Evolutionary conservation across 2,329 filamentous ascomycete species (phyloP).

Genomic region (Cladosporium sp.): DNA sequence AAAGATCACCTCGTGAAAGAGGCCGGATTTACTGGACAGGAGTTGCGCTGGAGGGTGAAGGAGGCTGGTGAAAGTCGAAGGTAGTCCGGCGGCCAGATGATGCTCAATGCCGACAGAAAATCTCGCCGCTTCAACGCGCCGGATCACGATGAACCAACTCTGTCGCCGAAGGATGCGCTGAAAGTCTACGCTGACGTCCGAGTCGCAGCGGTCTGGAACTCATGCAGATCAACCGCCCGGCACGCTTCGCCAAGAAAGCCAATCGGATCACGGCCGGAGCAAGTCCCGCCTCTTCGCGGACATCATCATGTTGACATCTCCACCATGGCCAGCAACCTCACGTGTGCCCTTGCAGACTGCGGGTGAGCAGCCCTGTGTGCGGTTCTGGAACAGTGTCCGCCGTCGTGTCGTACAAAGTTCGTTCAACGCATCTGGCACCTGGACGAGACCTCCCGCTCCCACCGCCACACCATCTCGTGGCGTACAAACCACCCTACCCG

Average conservation of each 20-base stretch:
- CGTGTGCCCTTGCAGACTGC: not conserved
- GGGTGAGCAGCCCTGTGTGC: not conserved
- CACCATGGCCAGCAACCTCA: not conserved
- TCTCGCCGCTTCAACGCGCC: not conserved
- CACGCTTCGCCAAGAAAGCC: not conserved
- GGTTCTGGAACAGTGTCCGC: not conserved
- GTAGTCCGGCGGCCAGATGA: not conserved
- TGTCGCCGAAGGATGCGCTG: not conserved
- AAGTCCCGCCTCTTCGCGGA: not conserved
- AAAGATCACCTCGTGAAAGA: too few species aligned
- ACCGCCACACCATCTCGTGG: not conserved
- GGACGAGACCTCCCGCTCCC: not conserved
- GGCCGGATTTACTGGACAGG: too few species aligned
- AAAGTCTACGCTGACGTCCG: not conserved
- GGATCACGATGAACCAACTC: too few species aligned
- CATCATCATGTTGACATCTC: not conserved
- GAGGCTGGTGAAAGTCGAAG: not conserved
- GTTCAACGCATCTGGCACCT: not conserved
- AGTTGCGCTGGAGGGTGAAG: not conserved
- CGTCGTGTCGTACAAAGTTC: not conserved
- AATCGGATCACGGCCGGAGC: not conserved
- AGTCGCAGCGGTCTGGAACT: not conserved
- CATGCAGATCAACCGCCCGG: not conserved
- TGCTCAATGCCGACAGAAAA: not conserved
- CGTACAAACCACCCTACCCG: too few species aligned